Evolutionary conservation across 495 filamentous ascomycete species (phyloP).

Genomic region (Penicillium bialowiezense): DNA sequence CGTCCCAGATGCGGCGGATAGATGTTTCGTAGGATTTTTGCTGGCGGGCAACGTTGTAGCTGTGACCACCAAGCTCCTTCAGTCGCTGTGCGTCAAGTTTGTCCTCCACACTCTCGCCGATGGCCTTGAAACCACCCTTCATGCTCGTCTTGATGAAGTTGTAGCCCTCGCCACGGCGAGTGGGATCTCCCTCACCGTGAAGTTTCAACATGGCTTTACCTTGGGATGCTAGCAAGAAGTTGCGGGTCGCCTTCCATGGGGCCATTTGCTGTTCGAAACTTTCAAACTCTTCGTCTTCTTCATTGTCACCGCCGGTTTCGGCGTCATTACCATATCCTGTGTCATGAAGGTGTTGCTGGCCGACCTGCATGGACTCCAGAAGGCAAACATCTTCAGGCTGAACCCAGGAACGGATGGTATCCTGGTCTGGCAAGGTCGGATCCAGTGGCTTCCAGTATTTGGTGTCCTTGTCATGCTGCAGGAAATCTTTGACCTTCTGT

Average conservation of each 20-base stretch:
- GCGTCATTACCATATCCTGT: constrained; percentile 72
- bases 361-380: constrained; percentile 95
- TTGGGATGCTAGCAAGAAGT: constrained; percentile 88
- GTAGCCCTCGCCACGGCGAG: constrained; percentile 87
- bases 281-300: constrained; percentile 62
- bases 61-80: constrained; percentile 90
- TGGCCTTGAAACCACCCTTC: constrained; percentile 95
- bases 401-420: constrained; percentile 77
- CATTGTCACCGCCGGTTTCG: constrained; percentile 68
- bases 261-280: constrained; percentile 86
- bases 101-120: constrained; percentile 82
- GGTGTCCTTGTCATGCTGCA: constrained; percentile 77
- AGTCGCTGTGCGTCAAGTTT: constrained; percentile 77
- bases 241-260: constrained; percentile 92
- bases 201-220: constrained; percentile 97
- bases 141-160: constrained; percentile 96
- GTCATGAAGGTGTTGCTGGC: constrained; percentile 77
- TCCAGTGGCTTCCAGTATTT: constrained; percentile 86
- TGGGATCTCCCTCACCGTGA: constrained; percentile 94
- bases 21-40: constrained; percentile 84
- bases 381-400: constrained; percentile 94
- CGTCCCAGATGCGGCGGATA: constrained; percentile 85
- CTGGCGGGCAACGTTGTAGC: constrained; percentile 93
- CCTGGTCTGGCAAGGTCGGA: constrained; percentile 64
- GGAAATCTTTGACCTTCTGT: constrained; percentile 95